Conservation (phyloP, 2,329 filamentous ascomycete species). For the Aspergillus viridinutans region DNA sequence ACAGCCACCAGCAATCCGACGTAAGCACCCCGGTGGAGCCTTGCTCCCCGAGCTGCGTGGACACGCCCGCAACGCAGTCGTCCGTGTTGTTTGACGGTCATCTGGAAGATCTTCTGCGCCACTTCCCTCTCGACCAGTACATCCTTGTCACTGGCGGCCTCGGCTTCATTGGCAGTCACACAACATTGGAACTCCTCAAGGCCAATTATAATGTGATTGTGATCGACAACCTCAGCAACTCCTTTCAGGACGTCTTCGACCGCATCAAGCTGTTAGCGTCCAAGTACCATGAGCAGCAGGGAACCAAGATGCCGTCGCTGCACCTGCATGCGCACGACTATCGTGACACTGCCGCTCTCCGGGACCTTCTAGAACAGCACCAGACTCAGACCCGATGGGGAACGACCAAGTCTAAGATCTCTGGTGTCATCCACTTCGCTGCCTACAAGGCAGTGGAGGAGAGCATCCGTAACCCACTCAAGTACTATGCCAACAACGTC, state of each 20-base stretch:
- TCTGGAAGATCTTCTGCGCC: conserved; percentile 39
- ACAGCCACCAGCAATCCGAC: conserved; percentile 26
- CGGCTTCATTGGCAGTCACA: conserved; percentile 43
- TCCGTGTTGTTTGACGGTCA: conserved; percentile 46
- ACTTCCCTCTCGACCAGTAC: conserved; percentile 37
- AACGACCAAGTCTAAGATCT: conserved; percentile 48
- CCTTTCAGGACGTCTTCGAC: conserved; percentile 33
- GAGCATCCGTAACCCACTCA: conserved; percentile 56
- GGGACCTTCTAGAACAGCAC: conserved; percentile 43
- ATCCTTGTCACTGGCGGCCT: conserved; percentile 42
- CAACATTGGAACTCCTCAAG: conserved; percentile 39
- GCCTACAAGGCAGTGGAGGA: conserved; percentile 64
- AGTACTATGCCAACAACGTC: conserved; percentile 66
- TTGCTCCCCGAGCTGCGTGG: conserved; percentile 25
- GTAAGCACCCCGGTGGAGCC: conserved; percentile 28
- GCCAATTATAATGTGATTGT: conserved; percentile 40
- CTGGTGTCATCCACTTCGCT: conserved; percentile 66
- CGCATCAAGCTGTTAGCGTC: conserved; percentile 32
- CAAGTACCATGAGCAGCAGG: conserved; percentile 34
- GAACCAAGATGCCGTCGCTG: conserved; percentile 41
- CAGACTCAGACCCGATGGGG: conserved; percentile 29
- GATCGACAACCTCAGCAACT: conserved; percentile 41
- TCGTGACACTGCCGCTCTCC: conserved; percentile 41
- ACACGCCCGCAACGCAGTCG: conserved; percentile 44
- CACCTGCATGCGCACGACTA: conserved; percentile 49